Conservation (phyloP, 495 filamentous ascomycete genomes). For the Mytilinidion resinicola region DNA sequence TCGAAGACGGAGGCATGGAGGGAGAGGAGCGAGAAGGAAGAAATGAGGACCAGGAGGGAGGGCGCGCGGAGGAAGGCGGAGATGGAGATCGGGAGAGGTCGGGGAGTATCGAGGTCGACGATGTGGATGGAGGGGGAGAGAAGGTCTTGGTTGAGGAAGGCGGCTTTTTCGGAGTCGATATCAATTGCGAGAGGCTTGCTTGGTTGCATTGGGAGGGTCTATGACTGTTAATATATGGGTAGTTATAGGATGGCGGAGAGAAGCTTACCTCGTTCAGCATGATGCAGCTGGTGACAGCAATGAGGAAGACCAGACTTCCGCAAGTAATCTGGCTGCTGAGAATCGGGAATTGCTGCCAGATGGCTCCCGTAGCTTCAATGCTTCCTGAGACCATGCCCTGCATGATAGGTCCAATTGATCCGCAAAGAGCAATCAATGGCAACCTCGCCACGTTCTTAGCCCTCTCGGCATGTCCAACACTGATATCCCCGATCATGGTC, state of each 20-base stretch:
- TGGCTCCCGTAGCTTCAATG: conserved; percentile 29
- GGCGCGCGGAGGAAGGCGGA: conserved; percentile 40
- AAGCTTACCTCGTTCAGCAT: conserved; percentile 41
- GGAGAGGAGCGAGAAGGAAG: conserved; percentile 41
- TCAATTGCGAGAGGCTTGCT: conserved; percentile 16
- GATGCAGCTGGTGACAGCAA: conserved; percentile 34
- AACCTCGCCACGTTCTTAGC: conserved; percentile 40
- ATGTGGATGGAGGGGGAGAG: conserved; percentile 23
- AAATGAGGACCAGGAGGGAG: conserved; percentile 40
- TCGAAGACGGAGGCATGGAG: conserved; percentile 44
- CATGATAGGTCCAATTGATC: conserved; percentile 40
- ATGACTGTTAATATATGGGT: conserved; percentile 11
- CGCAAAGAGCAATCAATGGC: conserved; percentile 40
- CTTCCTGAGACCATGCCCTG: conserved; percentile 31
- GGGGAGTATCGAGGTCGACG: conserved; percentile 25
- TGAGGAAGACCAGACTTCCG: conserved; percentile 37
- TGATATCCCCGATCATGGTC: conserved; percentile 44
- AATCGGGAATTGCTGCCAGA: conserved; percentile 40
- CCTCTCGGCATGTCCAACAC: conserved; percentile 31
- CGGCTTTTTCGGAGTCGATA: conserved; percentile 39
- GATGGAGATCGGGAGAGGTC: conserved; percentile 39
- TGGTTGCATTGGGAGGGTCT: conserved; percentile 35
- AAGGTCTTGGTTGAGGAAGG: conserved; percentile 34
- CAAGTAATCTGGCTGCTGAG: conserved; percentile 41
- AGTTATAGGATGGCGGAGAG: conserved; percentile 14